These are phyloP conservation scores for Leucosporidium scottii DNA, from an alignment of 768 basidiomycete species.

Conservation along the genomic window DNA sequence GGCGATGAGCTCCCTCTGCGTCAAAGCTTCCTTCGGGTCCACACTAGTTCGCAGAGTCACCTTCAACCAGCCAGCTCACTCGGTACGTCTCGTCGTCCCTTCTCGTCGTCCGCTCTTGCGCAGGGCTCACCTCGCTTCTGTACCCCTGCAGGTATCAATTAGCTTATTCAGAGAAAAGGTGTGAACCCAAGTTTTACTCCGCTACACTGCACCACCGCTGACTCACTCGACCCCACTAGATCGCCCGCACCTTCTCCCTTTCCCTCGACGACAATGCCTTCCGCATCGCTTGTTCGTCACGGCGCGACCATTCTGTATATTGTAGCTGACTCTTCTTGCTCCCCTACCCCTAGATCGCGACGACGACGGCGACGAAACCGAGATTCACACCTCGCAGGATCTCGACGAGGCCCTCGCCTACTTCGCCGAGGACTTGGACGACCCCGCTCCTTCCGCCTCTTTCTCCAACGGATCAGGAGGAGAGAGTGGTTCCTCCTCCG, in stretches of 20 bases:
- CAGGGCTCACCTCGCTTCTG: background rate
- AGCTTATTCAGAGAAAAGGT: constrained; percentile 4
- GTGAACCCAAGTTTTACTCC: no score
- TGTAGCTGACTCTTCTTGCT: no score
- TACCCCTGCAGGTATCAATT: background rate
- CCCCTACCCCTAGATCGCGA: background rate
- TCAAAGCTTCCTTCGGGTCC: background rate
- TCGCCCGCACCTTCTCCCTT: constrained; percentile 3
- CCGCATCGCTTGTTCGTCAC: constrained; percentile 1
- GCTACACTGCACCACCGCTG: no score
- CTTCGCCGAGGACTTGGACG: background rate
- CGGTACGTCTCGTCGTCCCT: background rate
- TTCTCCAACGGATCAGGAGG: background rate
- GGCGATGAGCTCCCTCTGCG: background rate
- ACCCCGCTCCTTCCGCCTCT: background rate
- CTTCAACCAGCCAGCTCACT: background rate
- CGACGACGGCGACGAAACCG: background rate
- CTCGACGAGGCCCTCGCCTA: background rate
- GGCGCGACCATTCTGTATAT: background rate
- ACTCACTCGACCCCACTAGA: background rate
- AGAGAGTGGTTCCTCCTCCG: background rate
- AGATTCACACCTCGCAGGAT: background rate
- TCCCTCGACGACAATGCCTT: constrained; percentile 1
- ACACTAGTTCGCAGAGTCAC: background rate
- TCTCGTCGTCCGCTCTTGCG: background rate